Base-by-base conservation (phyloP, 306 rosid species). In the Pterocarpus santalinus region DNA sequence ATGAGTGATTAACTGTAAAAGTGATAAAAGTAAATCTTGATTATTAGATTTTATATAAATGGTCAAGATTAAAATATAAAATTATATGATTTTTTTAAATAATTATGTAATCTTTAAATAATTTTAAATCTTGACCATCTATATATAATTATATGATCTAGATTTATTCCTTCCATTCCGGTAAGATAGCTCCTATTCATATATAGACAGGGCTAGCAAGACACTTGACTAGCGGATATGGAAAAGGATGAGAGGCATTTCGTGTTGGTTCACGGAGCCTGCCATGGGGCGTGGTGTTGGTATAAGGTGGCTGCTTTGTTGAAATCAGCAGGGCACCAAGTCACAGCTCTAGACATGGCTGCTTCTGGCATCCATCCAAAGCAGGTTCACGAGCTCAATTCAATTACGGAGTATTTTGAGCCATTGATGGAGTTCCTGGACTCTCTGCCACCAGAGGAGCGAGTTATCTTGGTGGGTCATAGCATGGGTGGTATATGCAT, bases 211-310 rank as follows among this genome's bases (percentile, higher is more conserved):
- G 5, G 41, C 6, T 38, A 38, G 41, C 41, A 38, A 38, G 5
- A 6, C 0, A 38, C 4, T 2, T 46, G 1, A 46, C 51, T 46
- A 46, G 33, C 7, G 8, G 9, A 71, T 61, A 74, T 73, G 79
- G 72, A 67, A 8, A 67, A 63, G 10, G 30, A 32, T 6, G 46
- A 6, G 62, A 80, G 62, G 36, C 92, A 87, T 47, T 86, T 87
- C n/a, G 91, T 92, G 53, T 66, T 88, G 75, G 85, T 87, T 65
- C 97, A 92, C 38, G 95, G 95, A 41, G 80, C 89, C 0, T 58
- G 89, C 32, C 90, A 83, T 72, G 97, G 97, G 8, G 94, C 89
- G 0, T 91, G 97, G 94, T 81, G 90, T 58, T 92, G 97, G 94
- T 89, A 83, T 8, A 91, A 88, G 85, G 41, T 89, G 1, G 5